Percentiles rank a stretch among this genome's conserved stretches.
These are phyloP conservation scores for Metschnikowia lachancei DNA, from an alignment of 805 yeast genomes.

Conservation along the genomic window DNA sequence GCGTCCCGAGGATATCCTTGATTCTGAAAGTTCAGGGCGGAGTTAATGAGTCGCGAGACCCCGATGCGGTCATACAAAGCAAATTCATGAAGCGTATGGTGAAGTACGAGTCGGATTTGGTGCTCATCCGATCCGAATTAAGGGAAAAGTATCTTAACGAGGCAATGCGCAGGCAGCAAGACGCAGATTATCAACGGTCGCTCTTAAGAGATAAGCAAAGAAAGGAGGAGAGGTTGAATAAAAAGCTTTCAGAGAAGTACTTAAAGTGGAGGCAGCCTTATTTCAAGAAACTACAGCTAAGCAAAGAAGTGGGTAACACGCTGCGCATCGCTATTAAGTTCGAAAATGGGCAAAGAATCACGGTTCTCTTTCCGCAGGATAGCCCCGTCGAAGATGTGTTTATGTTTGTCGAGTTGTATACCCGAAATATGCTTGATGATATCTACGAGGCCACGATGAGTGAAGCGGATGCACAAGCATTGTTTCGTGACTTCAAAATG, in stretches of 20 bases:
- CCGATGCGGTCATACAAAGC: constrained; percentile 29
- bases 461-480: constrained; percentile 23
- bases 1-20: constrained; percentile 57
- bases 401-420: constrained; percentile 32
- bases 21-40: constrained; percentile 65
- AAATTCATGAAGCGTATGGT: constrained; percentile 47
- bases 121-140: constrained; percentile 59
- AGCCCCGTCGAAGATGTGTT: constrained; percentile 32
- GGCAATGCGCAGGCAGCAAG: constrained; percentile 66
- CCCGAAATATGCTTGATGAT: constrained; percentile 41
- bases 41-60: constrained; percentile 40
- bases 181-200: constrained; percentile 70
- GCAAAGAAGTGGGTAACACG: constrained; percentile 18
- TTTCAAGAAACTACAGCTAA: constrained; percentile 25
- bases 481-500: constrained; percentile 26
- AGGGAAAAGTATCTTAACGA: constrained; percentile 58
- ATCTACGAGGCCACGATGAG: constrained; percentile 20
- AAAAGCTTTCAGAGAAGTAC: constrained; percentile 38
- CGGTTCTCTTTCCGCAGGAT: constrained; percentile 32
- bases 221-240: constrained; percentile 28
- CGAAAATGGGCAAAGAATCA: constrained; percentile 57
- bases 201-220: constrained; percentile 63
- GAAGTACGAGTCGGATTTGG: constrained; percentile 60
- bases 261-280: constrained; percentile 29
- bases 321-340: constrained; percentile 73